Evolutionary conservation across 177 flowering plant genomes (phyloP), one percentile per base, ranked within the genome.

Genomic region (Telopea speciosissima): DNA sequence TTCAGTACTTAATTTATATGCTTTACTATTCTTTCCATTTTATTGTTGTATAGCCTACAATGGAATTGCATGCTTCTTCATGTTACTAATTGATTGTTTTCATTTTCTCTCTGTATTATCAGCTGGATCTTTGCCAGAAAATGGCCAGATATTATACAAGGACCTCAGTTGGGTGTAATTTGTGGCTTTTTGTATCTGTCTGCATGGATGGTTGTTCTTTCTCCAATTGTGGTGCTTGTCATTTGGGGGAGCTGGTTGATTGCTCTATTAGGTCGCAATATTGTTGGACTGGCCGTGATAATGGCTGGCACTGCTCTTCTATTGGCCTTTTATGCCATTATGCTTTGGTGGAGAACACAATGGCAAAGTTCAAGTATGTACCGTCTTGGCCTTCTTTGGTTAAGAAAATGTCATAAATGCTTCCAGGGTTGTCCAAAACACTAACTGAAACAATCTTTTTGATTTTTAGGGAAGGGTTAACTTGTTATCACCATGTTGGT

Each of bases 261-360:
- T 67, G 72, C 81, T 25, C 88, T 88, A 69, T 77, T 91, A 78
- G 89, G 83, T 25, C 88, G 95, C 70, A 87, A 93, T 83, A 83
- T 93, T 31, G 79, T 93, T 82, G 99, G 99, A 59, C 75, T 96
- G 70, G 99, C 99, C 61, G 90, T 96, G 33, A 90, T 96, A 71
- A 90, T 96, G 98, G 95, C 97, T 73, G 99, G 98, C 68, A 87
- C 82, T 71, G 96, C 99, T 74, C 90, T 96, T 67, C 77, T 96
- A 17, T 74, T 96, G 81, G 90, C 99, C 61, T 93, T 96, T 70
- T 96, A 93, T 80, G 87, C 99, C 58, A 84, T 96, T 78, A 93
- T 96, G 98, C 97, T 93, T 45, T 96, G 99, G 99, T 96, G 99
- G 99, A 90, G 98, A 85, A 91, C 99, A 54, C 95, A 86, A 71